Evolutionary conservation across 139 green algal species (phyloP), one percentile per base, ranked within the genome.

Genomic region (Zygnema cylindricum): DNA sequence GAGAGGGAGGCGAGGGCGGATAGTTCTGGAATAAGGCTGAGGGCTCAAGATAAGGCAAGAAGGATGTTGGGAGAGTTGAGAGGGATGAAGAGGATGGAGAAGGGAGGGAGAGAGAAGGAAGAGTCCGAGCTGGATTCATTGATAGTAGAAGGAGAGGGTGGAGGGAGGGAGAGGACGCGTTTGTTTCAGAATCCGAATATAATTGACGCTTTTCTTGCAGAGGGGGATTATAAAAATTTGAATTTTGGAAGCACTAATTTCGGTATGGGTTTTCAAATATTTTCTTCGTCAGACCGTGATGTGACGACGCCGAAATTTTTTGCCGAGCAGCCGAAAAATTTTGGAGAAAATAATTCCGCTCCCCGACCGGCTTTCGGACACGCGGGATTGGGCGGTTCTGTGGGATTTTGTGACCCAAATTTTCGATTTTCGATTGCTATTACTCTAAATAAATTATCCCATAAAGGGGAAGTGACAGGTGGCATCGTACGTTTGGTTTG

Each of bases 361-460:
- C 21, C 73, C 21, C 73, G 73, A 36, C 32, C 3, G 11, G 87
- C 81, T 30, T 91, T 91, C 43, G 87, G 87, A 63, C 87, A 91
- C 39, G 42, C n/a, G 3, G 87, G 87, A 1, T 16, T 91, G 41
- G 87, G 87, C 3, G 87, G 87, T 2, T 82, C 76, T 0, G 32
- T 87, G 0, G 83, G 39, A 11, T 91, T 89, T 69, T 91, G 43
- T n/a, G 82, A 91, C 63, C 87, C 87, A 30, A 32, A 69, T 22
- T 82, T 84, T 69, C n/a, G n/a, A 38, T 69, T 91, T 11, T 81
- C 87, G 33, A 75, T 91, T 3, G 87, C 81, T 21, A 69, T 91
- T 25, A 91, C 83, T 0, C 23, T 91, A 36, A 91, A 91, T 40
- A 35, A 73, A 30, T 63, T 91, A 25, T 77, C 84, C 23, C 77